A percentile compares a stretch with the other conserved stretches of the same genome.
Evolutionary conservation across 768 basidiomycete species (phyloP).

Genomic region (Mycena vulgaris): DNA sequence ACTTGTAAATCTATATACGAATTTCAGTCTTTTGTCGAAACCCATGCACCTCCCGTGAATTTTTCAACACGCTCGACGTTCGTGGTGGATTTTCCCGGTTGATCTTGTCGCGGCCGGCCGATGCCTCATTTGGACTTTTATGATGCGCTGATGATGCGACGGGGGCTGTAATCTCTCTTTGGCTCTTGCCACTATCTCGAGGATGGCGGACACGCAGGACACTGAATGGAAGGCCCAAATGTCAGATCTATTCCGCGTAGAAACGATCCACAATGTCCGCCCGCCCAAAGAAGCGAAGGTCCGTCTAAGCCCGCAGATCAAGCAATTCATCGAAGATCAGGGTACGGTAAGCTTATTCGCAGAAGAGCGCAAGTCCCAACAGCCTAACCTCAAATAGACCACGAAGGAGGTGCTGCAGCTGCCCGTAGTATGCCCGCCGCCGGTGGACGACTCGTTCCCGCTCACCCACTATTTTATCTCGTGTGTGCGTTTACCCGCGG

Average conservation of each 20-base stretch:
- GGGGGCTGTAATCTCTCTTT: too few species aligned
- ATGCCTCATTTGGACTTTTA: too few species aligned
- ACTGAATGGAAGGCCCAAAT: slow-evolving; percentile 26
- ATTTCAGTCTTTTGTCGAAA: too few species aligned
- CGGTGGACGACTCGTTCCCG: slow-evolving; percentile 61
- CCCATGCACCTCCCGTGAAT: too few species aligned
- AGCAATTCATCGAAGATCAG: slow-evolving; percentile 43
- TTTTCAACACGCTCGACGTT: too few species aligned
- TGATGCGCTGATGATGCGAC: too few species aligned
- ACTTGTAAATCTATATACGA: too few species aligned
- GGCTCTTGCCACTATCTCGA: too few species aligned
- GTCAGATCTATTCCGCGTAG: slow-evolving; percentile 11
- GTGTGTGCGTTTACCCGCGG: slow-evolving; percentile 45
- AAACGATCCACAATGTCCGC: slow-evolving; percentile 34
- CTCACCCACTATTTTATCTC: slow-evolving; percentile 73
- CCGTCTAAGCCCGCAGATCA: slow-evolving; percentile 45
- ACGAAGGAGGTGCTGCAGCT: slow-evolving; percentile 53
- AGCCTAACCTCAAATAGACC: slow-evolving; percentile 39
- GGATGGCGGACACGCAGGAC: slow-evolving; percentile 29
- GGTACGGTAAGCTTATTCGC: slow-evolving; percentile 34
- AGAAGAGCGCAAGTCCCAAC: background rate
- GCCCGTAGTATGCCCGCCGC: slow-evolving; percentile 53
- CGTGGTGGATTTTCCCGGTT: too few species aligned
- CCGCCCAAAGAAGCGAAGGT: slow-evolving; percentile 35
- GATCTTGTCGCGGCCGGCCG: too few species aligned